phyloP scores from a whole-genome alignment of 768 basidiomycete species.

The Boletus insuetus region DNA sequence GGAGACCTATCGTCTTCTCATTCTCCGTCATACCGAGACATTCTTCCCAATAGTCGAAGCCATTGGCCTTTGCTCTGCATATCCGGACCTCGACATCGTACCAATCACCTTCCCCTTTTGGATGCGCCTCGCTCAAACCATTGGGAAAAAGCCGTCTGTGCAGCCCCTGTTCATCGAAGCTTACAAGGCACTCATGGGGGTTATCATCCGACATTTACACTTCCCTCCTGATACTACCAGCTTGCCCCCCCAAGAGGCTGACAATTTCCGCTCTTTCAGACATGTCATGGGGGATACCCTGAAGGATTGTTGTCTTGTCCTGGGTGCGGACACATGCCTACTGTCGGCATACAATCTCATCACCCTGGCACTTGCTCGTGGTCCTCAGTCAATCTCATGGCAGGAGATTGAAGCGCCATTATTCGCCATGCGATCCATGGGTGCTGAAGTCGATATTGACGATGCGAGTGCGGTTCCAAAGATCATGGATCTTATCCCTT shows the following conservation, averaged over 20 bases:
- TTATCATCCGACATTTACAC: constrained; percentile 87
- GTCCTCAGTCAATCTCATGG: constrained; percentile 67
- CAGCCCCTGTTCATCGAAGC: constrained; percentile 79
- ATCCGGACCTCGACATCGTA: constrained; percentile 91
- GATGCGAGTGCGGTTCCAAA: constrained; percentile 90
- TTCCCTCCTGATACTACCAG: constrained; percentile 74
- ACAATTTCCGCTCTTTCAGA: constrained; percentile 91
- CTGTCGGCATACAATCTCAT: constrained; percentile 80
- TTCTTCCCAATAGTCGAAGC: constrained; percentile 96
- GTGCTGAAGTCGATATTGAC: constrained; percentile 81
- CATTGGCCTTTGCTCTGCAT: constrained; percentile 90
- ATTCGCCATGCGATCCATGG: constrained; percentile 98
- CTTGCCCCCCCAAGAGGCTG: constrained; percentile 79
- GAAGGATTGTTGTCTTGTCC: constrained; percentile 95
- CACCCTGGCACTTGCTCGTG: constrained; percentile 63
- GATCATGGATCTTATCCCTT: constrained; percentile 92
- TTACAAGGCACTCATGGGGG: constrained; percentile 77
- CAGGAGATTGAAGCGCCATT: constrained; percentile 97
- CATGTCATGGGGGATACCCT: constrained; percentile 99
- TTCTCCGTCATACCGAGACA: constrained; percentile 85
- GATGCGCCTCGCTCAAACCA: constrained; percentile 91
- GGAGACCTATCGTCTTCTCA: constrained; percentile 87
- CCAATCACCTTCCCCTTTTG: constrained; percentile 98
- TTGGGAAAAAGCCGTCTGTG: constrained; percentile 72
- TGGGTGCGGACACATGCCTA: constrained; percentile 84